Conservation (phyloP, 2,329 filamentous ascomycete species). For the Colletotrichum salicis region DNA sequence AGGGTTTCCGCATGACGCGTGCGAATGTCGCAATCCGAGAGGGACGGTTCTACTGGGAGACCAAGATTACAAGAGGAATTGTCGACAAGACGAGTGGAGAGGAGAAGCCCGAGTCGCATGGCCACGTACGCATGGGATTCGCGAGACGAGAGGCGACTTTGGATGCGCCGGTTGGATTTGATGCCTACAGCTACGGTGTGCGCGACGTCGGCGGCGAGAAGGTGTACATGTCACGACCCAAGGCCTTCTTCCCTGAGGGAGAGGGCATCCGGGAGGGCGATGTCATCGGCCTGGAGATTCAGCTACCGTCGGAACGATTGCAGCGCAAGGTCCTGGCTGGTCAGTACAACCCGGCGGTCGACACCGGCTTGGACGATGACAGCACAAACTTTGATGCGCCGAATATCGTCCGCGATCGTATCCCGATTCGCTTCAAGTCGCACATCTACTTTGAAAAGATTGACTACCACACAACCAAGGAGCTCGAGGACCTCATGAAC, state of each 20-base stretch:
- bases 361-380: conserved; percentile 69
- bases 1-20: conserved; percentile 90
- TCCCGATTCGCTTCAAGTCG: conserved; percentile 92
- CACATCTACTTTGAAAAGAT: conserved; percentile 95
- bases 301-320: conserved; percentile 83
- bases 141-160: conserved; percentile 82
- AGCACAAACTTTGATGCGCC: conserved; percentile 66
- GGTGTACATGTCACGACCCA: conserved; percentile 92
- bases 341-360: conserved; percentile 86
- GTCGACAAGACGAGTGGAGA: conserved; percentile 54
- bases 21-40: conserved; percentile 92
- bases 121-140: conserved; percentile 87
- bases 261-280: conserved; percentile 89
- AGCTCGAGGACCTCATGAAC: conserved; percentile 86
- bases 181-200: conserved; percentile 93
- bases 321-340: conserved; percentile 91
- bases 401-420: conserved; percentile 93
- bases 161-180: conserved; percentile 86
- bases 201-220: conserved; percentile 91
- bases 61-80: conserved; percentile 85
- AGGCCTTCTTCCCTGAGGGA: conserved; percentile 83
- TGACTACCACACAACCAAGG: conserved; percentile 87
- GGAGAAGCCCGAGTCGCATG: conserved; percentile 59
- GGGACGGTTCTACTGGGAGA: conserved; percentile 94
- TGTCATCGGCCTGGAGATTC: conserved; percentile 93